Evolutionary conservation across 2,329 filamentous ascomycete species (phyloP), one percentile per base, ranked within the genome.

Genomic region (Passalora sequoiae): DNA sequence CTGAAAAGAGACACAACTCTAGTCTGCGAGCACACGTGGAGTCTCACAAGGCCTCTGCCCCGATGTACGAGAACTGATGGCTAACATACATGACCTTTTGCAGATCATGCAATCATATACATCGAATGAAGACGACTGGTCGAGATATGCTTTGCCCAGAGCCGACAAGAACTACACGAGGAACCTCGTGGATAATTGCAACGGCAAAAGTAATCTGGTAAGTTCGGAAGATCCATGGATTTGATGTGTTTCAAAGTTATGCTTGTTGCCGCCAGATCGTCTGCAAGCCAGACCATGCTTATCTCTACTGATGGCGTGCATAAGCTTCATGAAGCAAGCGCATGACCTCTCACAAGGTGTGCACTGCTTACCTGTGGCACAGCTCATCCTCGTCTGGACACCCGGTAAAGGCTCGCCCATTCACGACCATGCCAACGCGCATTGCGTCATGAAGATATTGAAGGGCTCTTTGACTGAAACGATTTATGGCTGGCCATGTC

Each of bases 381-480:
- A 91, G 85, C 77, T 94, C 50, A 79, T 95, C 36, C 78, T 95
- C 29, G 89, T 94, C 28, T 96, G 89, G 89, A 83, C 81, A 12
- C 89, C 89, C 0, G 84, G 85, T 39, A 87, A 87, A 67, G 78
- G 78, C 27, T 91, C 84, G 57, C 83, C 85, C 8, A 88, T 96
- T 61, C 89, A 96, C 62, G 89, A 96, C 46, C 71, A 74, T 55
- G 69, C 70, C 31, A 86, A 91, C 49, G 86, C 89, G 28, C 89
- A 95, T 64, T 96, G 89, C 67, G 72, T 95, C 56, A 95, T 95
- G 87, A 94, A 82, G 66, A 81, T 91, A 53, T 76, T 95, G 50
- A 81, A 80, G 55, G 89, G 89, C 33, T 76, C 73, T 49, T 71
- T 95, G 47, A 85, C 80, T 56, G 89, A 96, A 70, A 89, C 86